phyloP scores from a whole-genome alignment of 768 basidiomycete genomes.

The Thelephora ganbajun region DNA sequence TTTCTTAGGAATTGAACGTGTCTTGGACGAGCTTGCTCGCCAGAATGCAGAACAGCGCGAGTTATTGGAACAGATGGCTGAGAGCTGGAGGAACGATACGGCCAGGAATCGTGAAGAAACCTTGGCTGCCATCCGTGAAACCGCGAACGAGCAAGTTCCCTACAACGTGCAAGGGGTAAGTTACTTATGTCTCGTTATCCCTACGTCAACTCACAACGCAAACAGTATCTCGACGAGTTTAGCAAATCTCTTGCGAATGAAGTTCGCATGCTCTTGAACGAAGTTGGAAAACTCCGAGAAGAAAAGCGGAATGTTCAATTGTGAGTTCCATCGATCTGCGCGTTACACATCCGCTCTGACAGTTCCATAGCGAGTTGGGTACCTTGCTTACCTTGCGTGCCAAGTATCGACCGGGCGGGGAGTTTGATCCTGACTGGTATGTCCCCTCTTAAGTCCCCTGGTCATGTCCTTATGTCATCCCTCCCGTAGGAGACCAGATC shows the following conservation, averaged over 20 bases:
- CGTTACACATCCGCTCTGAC: background rate
- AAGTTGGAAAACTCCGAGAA: slow-evolving; percentile 74
- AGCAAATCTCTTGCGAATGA: slow-evolving; percentile 73
- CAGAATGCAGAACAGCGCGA: slow-evolving; percentile 51
- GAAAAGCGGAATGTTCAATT: slow-evolving; percentile 66
- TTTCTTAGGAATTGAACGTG: slow-evolving; percentile 37
- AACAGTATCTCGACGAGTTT: slow-evolving; percentile 76
- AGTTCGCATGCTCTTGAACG: slow-evolving; percentile 69
- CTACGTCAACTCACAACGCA: background rate
- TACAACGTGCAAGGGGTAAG: slow-evolving; percentile 76
- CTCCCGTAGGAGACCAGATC: slow-evolving; percentile 28
- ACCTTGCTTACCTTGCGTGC: slow-evolving; percentile 54
- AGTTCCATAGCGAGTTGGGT: slow-evolving; percentile 52
- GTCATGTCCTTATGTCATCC: slow-evolving; percentile 1
- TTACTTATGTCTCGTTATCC: slow-evolving; percentile 3
- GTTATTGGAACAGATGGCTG: slow-evolving; percentile 25
- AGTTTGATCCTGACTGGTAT: slow-evolving; percentile 75
- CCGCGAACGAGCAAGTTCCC: slow-evolving; percentile 62
- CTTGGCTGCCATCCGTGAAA: slow-evolving; percentile 50
- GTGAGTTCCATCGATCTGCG: slow-evolving; percentile 30
- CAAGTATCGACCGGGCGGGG: slow-evolving; percentile 74
- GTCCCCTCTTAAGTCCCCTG: slow-evolving; percentile 5
- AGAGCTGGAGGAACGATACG: slow-evolving; percentile 49
- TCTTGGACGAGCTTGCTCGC: slow-evolving; percentile 42
- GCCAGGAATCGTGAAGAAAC: slow-evolving; percentile 53